phyloP scores from a whole-genome alignment of 352 stramenopile genomes.

The Globisporangium abappressorium region DNA sequence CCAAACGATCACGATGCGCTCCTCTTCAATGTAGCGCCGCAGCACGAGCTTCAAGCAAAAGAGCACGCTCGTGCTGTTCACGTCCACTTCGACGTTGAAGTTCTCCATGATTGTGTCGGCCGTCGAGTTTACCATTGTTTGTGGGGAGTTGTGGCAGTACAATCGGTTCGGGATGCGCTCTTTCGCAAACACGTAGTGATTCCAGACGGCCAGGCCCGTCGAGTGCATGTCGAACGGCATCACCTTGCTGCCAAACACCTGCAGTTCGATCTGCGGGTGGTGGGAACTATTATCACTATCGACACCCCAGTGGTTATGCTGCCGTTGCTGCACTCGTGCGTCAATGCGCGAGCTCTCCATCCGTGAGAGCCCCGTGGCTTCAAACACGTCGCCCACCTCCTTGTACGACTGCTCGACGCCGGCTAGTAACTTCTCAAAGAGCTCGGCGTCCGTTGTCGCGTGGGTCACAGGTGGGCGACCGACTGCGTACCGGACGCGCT shows the following conservation, averaged over 20 bases:
- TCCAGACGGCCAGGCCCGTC: conserved; percentile 37
- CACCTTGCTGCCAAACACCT: conserved; percentile 49
- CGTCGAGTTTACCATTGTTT: conserved; percentile 23
- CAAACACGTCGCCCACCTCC: conserved; percentile 28
- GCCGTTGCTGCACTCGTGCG: conserved; percentile 27
- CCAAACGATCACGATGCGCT: conserved; percentile 57
- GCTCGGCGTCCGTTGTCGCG: conserved; percentile 14
- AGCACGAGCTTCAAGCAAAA: conserved; percentile 52
- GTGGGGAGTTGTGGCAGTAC: conserved; percentile 41
- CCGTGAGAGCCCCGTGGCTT: conserved; percentile 38
- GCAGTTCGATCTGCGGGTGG: conserved; percentile 22
- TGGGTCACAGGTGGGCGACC: not conserved
- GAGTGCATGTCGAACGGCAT: conserved; percentile 45
- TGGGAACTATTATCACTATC: not conserved
- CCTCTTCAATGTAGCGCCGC: conserved; percentile 42
- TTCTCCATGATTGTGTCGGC: conserved; percentile 59
- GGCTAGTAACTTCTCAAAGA: conserved; percentile 27
- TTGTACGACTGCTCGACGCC: conserved; percentile 27
- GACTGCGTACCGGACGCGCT: not conserved
- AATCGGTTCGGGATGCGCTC: conserved; percentile 44
- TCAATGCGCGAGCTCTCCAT: conserved; percentile 32
- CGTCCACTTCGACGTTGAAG: conserved; percentile 47
- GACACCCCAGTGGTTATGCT: not conserved
- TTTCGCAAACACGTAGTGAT: conserved; percentile 30
- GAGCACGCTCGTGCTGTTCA: conserved; percentile 38